Evolutionary conservation across 2,329 filamentous ascomycete genomes (phyloP), one percentile per base, ranked within the genome.

Genomic region (Pseudovirgaria hyperparasitica): DNA sequence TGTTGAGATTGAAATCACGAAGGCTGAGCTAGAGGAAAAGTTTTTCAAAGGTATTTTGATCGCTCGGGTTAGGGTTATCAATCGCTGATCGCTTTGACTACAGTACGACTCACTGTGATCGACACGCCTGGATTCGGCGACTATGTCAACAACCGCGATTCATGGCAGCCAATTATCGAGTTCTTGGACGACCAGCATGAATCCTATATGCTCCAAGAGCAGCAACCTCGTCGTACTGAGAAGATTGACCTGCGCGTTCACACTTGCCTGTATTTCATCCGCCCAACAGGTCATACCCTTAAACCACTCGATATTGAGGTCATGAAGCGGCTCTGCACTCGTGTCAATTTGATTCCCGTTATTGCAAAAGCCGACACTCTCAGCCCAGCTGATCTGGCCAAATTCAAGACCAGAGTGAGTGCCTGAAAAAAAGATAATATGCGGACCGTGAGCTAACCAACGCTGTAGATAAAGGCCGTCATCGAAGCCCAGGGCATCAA

Each of bases 61-160:
- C 6, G 9, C 9, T n/a, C n/a, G n/a, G n/a, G n/a, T n/a, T n/a
- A n/a, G n/a, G n/a, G n/a, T n/a, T n/a, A n/a, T n/a, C n/a, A n/a
- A n/a, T n/a, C n/a, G n/a, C n/a, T n/a, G n/a, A n/a, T n/a, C n/a
- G n/a, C 39, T 29, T 9, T n/a, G 23, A 3, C 17, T 45, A 28
- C 52, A 96, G 90, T 98, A 56, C 90, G 90, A 55, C 67, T 98
- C 53, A 98, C 90, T 40, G 90, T 98, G 51, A 98, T 98, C 56
- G 90, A 98, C 59, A 98, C 90, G 39, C 90, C 90, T 48, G 90
- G 90, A 46, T 98, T 98, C 54, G 90, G 90, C 60, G 90, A 98
- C 72, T 98, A 98, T 55, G 90, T 98, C 58, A 98, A 98, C 79
- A 98, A 98, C 74, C 82, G 87, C 54, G 90, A 98, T 62, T 96